Base-by-base conservation (phyloP, 306 rosid species). In the Trifolium pratense region DNA sequence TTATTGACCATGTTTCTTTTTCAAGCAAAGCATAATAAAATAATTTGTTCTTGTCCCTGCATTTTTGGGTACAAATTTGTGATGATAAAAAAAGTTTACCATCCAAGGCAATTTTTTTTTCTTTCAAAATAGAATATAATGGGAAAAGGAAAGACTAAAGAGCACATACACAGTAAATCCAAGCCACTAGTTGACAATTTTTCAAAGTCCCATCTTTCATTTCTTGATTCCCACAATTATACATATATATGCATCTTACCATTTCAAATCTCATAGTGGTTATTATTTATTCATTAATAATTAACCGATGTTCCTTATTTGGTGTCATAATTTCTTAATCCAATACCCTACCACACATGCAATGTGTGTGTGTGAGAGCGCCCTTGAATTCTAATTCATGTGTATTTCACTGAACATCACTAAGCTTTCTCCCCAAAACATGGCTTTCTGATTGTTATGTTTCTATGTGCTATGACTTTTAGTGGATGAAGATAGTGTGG, bases 201-300 rank as follows among this genome's bases (percentile, higher is more conserved):
- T 72, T 45, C 69, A 12, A 43, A 72, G 78, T 79, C 78, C 59
- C 78, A 65, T 79, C 78, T 79, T 72, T 79, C 78, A 78, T 26
- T 72, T 79, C 82, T 71, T 71, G 81, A 70, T 78, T 70, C 76
- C 76, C 77, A 9, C 58, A 49, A 49, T 8, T 16, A 49, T 14
- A 53, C 31, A 53, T 20, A 56, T 18, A 56, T 26, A 56, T 25
- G 21, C 70, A 46, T 21, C 63, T 68, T 46, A 46, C 25, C 76
- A 67, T 21, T 77, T 69, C 65, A 70, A 68, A 46, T 36, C 56
- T 78, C 81, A 14, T 29, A n/a, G 60, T 26, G 73, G 32, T 29
- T 29, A 78, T 46, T 32, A 46, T 70, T 32, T 52, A 51, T 70
- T 78, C 32, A 78, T 62, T 63, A 70, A 78, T 62, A 52, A 63